These are phyloP conservation scores for Seminavis robusta DNA, from an alignment of 108 stramenopile genomes.

Conservation along the genomic window DNA sequence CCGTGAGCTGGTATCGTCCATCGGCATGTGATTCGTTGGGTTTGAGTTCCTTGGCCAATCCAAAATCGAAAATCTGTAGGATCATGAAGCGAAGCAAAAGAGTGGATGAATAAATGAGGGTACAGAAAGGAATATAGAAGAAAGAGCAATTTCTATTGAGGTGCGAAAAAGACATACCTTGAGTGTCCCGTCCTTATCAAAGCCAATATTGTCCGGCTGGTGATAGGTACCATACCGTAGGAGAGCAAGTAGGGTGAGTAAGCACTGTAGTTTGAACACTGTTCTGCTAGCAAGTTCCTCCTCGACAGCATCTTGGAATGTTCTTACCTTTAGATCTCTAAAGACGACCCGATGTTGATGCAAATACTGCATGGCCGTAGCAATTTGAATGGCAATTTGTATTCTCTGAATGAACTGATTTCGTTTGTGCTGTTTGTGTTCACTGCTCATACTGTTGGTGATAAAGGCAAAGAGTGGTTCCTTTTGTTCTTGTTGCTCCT, in stretches of 20 bases:
- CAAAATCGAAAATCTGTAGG: constrained; percentile 64
- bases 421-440: constrained; percentile 8
- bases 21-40: constrained; percentile 16
- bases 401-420: constrained; percentile 37
- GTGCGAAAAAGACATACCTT: constrained; percentile 62
- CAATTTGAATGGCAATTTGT: constrained; percentile 35
- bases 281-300: background rate
- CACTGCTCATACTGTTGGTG: background rate
- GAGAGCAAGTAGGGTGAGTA: too few relatives aligned
- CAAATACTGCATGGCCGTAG: constrained; percentile 56
- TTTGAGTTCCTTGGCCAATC: constrained; percentile 64
- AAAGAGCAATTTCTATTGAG: too few relatives aligned
- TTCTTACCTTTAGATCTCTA: constrained; percentile 50
- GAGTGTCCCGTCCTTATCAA: constrained; percentile 41
- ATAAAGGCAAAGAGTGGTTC: background rate
- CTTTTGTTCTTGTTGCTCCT: too few relatives aligned
- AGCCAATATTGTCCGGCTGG: constrained; percentile 65
- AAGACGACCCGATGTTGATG: constrained; percentile 49
- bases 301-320: background rate
- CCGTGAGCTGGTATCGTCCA: constrained; percentile 53
- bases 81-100: background rate
- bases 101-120: constrained; percentile 1
- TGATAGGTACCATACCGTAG: too few relatives aligned
- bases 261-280: too few relatives aligned
- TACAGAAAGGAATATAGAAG: too few relatives aligned